A percentile compares a stretch with the other conserved stretches of the same genome.
Evolutionary conservation across 2,329 filamentous ascomycete genomes (phyloP).

Genomic region (Aulographum hederae): DNA sequence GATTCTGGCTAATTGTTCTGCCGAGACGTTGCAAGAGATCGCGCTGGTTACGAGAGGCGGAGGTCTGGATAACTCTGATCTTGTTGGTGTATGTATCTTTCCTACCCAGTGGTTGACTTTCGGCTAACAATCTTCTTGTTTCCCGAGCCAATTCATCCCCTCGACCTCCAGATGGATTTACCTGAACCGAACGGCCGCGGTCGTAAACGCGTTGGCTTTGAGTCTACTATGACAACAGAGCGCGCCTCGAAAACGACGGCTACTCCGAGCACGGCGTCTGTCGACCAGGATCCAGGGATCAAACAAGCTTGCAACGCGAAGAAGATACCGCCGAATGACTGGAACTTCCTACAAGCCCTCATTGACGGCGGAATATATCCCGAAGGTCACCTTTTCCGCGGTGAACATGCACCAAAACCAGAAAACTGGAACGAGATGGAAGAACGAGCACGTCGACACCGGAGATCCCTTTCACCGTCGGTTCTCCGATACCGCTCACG

Average conservation of each 20-base stretch:
- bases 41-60: constrained; percentile 7
- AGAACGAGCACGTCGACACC: constrained; percentile 10
- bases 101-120: too few species aligned
- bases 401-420: constrained; percentile 10
- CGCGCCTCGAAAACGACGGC: too few species aligned
- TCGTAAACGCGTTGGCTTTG: too few species aligned
- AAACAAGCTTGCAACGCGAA: too few species aligned
- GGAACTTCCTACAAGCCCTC: constrained; percentile 19
- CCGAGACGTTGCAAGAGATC: constrained; percentile 4
- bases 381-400: constrained; percentile 9
- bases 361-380: constrained; percentile 17
- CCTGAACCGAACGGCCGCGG: too few species aligned
- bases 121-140: too few species aligned
- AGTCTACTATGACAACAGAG: too few species aligned
- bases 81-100: constrained; percentile 5
- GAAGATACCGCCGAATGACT: constrained; percentile 14
- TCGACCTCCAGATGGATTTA: too few species aligned
- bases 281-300: too few species aligned
- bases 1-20: neutral
- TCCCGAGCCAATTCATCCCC: too few species aligned
- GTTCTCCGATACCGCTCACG: constrained; percentile 14
- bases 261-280: too few species aligned
- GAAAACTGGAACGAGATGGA: constrained; percentile 15
- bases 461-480: constrained; percentile 18
- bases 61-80: constrained; percentile 6